phyloP scores from a whole-genome alignment of 1,139 yeast species.

The Diutina sp. region DNA sequence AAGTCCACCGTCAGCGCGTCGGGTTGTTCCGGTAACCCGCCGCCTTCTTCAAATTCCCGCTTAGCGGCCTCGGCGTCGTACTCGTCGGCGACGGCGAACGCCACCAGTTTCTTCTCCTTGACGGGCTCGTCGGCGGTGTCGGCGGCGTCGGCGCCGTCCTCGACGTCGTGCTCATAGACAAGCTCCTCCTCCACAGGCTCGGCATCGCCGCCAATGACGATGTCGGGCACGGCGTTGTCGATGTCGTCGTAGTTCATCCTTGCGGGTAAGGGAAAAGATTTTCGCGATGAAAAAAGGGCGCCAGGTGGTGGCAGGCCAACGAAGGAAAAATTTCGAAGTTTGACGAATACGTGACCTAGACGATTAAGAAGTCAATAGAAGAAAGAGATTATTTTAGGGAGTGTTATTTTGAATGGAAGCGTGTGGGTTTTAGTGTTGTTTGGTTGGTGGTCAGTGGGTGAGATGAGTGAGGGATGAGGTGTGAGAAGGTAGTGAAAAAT shows the following conservation, averaged over 20 bases:
- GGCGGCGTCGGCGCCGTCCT: constrained; percentile 28
- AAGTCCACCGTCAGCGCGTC: constrained; percentile 66
- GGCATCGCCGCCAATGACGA: constrained; percentile 65
- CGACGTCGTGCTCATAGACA: constrained; percentile 30
- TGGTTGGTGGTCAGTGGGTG: too few relatives aligned
- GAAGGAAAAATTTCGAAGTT: background rate
- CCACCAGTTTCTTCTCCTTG: constrained; percentile 61
- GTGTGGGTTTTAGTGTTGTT: too few relatives aligned
- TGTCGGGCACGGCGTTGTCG: constrained; percentile 76
- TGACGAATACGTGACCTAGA: too few relatives aligned
- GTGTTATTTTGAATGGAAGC: too few relatives aligned
- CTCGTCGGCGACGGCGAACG: constrained; percentile 68
- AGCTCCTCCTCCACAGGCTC: constrained; percentile 27
- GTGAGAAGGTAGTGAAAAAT: too few relatives aligned
- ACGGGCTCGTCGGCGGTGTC: constrained; percentile 24
- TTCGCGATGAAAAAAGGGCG: background rate
- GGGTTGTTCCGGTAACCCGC: constrained; percentile 96
- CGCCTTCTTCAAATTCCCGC: constrained; percentile 93
- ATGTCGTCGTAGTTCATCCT: constrained; percentile 50
- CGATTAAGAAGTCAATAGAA: too few relatives aligned
- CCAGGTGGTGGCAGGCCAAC: background rate
- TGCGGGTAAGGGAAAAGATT: background rate
- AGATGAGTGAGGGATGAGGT: too few relatives aligned
- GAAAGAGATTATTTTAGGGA: too few relatives aligned
- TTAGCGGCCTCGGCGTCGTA: constrained; percentile 56